Evolutionary conservation across 345 rosid species (phyloP).

Genomic region (Linum tenue): DNA sequence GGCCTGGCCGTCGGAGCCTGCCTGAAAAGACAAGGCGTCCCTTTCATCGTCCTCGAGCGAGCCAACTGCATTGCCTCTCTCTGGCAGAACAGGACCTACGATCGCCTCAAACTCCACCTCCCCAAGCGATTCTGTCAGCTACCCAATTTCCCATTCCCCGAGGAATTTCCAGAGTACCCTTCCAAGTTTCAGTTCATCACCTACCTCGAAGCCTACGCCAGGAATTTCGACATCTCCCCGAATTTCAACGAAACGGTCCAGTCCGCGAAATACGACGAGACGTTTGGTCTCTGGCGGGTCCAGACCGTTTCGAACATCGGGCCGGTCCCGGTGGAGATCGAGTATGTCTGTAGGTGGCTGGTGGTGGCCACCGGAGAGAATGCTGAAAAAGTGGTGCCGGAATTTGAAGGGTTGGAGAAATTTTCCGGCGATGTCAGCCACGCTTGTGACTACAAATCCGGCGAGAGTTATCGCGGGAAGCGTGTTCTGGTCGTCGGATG

Average conservation of each 20-base stretch:
- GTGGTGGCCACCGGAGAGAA: constrained; percentile 53
- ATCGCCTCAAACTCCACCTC: constrained; percentile 43
- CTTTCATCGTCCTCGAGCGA: constrained; percentile 39
- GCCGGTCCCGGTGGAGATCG: constrained; percentile 18
- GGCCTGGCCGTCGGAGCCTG: constrained; percentile 39
- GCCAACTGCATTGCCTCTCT: constrained; percentile 39
- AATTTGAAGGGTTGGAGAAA: constrained; percentile 31
- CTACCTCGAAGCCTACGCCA: constrained; percentile 40
- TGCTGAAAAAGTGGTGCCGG: constrained; percentile 40
- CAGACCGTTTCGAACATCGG: constrained; percentile 16
- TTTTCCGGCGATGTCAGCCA: constrained; percentile 36
- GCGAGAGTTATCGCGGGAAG: constrained; percentile 27
- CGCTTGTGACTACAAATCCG: constrained; percentile 34
- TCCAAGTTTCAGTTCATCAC: constrained; percentile 31
- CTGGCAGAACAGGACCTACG: constrained; percentile 44
- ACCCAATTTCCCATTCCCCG: constrained; percentile 41
- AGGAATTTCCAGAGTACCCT: constrained; percentile 33
- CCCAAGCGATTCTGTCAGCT: constrained; percentile 48
- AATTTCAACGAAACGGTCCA: constrained; percentile 35
- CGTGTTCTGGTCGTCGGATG: constrained; percentile 45
- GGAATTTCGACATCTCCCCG: constrained; percentile 28
- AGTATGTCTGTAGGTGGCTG: constrained; percentile 44
- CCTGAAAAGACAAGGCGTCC: constrained; percentile 37
- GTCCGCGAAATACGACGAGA: constrained; percentile 28
- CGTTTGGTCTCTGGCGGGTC: constrained; percentile 36